Evolutionary conservation across 305 asterid genomes (phyloP), one percentile per base, ranked within the genome.

Genomic region (Fraxinus platypoda): DNA sequence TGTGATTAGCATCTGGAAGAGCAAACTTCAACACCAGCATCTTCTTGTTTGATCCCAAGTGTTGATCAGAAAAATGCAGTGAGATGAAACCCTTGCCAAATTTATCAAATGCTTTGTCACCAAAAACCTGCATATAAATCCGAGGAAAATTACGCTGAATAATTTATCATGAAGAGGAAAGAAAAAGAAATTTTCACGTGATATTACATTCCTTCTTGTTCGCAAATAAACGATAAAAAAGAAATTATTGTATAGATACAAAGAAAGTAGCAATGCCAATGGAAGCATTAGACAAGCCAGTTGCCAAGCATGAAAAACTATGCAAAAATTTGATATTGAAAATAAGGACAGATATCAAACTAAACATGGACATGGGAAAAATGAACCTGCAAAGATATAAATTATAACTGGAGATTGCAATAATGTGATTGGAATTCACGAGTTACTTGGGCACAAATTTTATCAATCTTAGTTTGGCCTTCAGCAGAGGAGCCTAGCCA

Each of bases 61-160:
- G 92, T 84, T 96, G 98, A 83, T 96, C 99, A n/a, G 98, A 92
- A 88, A 94, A 91, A 84, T 96, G 97, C 98, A 96, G 88, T 41
- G 98, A 94, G 87, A 96, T 96, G 92, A 96, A 96, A 43, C 93
- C 93, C 87, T 91, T 94, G 64, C 98, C 98, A 30, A 88, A 90
- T 83, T 91, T 94, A 76, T 92, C 97, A 82, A 90, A 94, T 79
- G 97, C 95, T 88, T 93, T 93, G 77, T 94, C 98, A 66, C 98
- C 97, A 82, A 94, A 91, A 75, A 96, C 98, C 99, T 96, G 79
- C 83, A 91, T 15, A 74, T 21, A 52, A 11, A 83, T 71, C 81
- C 84, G 77, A 64, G 25, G 76, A 74, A 70, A 75, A 43, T 2
- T 21, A 80, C 30, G 2, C 8, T 19, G 28, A 59, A 59, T 59